Base-by-base conservation (phyloP, 2,329 filamentous ascomycete genomes). In the Zasmidium angulare region DNA sequence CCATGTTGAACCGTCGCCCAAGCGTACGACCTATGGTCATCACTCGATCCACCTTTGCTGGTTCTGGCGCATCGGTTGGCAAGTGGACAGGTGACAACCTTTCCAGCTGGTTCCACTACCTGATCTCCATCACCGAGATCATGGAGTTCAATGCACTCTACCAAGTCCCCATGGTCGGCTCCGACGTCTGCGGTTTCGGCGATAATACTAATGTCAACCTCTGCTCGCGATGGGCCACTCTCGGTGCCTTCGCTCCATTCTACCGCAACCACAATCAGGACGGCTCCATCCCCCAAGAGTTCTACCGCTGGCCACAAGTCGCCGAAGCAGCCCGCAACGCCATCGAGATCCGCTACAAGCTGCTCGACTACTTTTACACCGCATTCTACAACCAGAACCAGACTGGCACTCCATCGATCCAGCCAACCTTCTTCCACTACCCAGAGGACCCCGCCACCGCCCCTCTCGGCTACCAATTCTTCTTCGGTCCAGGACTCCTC, bases 321-420 rank as follows among this genome's bases (percentile, higher is more conserved):
- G 79, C 88, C 0, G 76, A 81, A 9, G 86, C 88, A 0, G 88
- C 88, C 0, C 82, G 82, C 56, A 87, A 84, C 59, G 88, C 86
- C 19, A 91, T 93, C 66, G 82, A 82, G 26, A 86, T 86, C 50
- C 83, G 90, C n/a, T 93, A 93, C 76, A 81, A 84, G 29, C 79
- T 93, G n/a, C 79, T 93, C 12, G 89, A 92, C 68, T 93, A 93
- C 76, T 81, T 90, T 60, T 93, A 93, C 78, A 92, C 89, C 1
- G 84, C 86, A 0, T 79, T 91, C 66, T 79, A 86, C 70, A 75
- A 77, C 58, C 84, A 90, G 71, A 82, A 80, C 26, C 68, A 78
- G 19, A 81, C 82, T 47, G 90, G 90, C 31, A 82, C 81, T 1
- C 89, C 90, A 0, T 78, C 86, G 63, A 77, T 91, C 56, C 86